Evolutionary conservation across 2,329 filamentous ascomycete species (phyloP), one percentile per base, ranked within the genome.

Genomic region (Sclerotinia borealis): DNA sequence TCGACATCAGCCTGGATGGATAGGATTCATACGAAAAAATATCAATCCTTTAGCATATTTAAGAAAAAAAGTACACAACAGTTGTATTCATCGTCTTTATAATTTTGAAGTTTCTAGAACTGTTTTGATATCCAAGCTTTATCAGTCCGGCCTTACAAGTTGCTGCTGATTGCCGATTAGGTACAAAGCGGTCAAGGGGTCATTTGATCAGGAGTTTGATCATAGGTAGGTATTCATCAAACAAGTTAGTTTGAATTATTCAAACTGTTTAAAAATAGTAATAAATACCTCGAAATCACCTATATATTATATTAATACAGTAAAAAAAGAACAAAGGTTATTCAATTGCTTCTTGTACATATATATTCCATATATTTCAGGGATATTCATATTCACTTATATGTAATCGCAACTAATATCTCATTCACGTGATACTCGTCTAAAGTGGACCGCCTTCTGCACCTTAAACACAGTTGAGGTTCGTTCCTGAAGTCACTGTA

Each of bases 1-100:
- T 64, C 70, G 72, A 74, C 72, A 74, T 74, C 69, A 73, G 71
- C 71, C 63, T 67, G 51, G 47, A 59, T 64, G 29, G 29, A 50
- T 61, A n/a, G 48, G 39, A 41, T 36, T 51, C 41, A 43, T 47
- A 45, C 43, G 41, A 59, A 66, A 63, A 70, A 65, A 67, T 67
- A 69, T 69, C 36, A 68, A 71, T 59, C 43, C 34, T n/a, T 22
- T 4, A 47, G 45, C 19, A 36, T 19, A 41, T 25, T 3, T 19
- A 31, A 43, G 17, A 48, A 25, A 48, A 8, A 36, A 49, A 29
- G 50, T 27, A 17, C 19, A 15, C 34, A 17, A 22, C 1, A 25
- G 22, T 58, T 13, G 19, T 4, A 27, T 41, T 5, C 15, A 51
- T 22, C 9, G 9, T 25, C 3, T 4, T 45, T 10, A 25, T 19